Conservation (phyloP, 2,329 filamentous ascomycete species). For the Botryotinia narcissicola region DNA sequence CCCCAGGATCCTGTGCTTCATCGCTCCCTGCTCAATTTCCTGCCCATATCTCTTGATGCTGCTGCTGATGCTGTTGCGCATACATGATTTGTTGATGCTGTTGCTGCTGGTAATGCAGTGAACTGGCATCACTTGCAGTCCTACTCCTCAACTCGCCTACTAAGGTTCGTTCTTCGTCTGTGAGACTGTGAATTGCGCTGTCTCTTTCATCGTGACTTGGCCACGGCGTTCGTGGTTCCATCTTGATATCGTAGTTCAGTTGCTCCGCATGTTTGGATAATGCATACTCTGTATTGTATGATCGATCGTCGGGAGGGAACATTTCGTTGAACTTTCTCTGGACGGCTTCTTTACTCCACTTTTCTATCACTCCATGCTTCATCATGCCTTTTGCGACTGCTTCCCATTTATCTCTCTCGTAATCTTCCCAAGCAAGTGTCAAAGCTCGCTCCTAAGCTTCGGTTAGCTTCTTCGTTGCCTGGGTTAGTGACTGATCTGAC, state of each 20-base stretch:
- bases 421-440: constrained; percentile 36
- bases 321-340: constrained; percentile 40
- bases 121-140: constrained; percentile 25
- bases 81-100: constrained; percentile 25
- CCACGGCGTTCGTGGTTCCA: constrained; percentile 8
- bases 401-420: constrained; percentile 38
- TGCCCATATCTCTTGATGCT: constrained; percentile 18
- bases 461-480: constrained; percentile 16
- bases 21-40: background rate
- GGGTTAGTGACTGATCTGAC: constrained; percentile 20
- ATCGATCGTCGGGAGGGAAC: constrained; percentile 20
- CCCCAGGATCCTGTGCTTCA: background rate
- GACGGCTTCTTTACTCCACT: constrained; percentile 38
- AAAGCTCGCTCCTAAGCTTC: constrained; percentile 36
- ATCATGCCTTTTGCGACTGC: constrained; percentile 38
- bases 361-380: constrained; percentile 37
- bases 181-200: background rate
- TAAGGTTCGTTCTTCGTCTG: constrained; percentile 14
- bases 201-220: constrained; percentile 9
- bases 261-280: background rate
- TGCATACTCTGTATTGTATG: background rate
- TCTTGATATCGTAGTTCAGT: background rate
- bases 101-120: constrained; percentile 23
- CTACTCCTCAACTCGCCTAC: constrained; percentile 27
- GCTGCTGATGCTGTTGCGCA: constrained; percentile 20